phyloP scores from a whole-genome alignment of 139 green algal genomes.

The Tetraselmis striata region DNA sequence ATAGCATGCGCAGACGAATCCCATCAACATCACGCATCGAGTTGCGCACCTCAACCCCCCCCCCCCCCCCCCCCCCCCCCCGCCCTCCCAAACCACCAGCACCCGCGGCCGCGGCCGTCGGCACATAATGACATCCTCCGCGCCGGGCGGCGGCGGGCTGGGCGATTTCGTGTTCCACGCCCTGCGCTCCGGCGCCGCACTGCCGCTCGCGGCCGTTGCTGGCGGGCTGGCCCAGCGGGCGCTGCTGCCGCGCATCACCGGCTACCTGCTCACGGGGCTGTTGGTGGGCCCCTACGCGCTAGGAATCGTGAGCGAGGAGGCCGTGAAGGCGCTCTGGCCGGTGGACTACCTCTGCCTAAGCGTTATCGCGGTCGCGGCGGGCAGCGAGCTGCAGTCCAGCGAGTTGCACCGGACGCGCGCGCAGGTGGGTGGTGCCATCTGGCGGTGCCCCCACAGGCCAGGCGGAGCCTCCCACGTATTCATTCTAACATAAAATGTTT shows the following conservation, averaged over 20 bases:
- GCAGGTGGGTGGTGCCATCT: constrained; percentile 33
- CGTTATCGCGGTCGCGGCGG: constrained; percentile 71
- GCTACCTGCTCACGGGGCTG: constrained; percentile 67
- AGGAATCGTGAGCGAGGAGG: constrained; percentile 42
- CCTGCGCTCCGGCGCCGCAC: neutral
- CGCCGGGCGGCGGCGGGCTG: too few relatives aligned
- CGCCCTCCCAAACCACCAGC: too few relatives aligned
- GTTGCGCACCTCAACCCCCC: too few relatives aligned
- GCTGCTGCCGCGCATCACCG: constrained; percentile 59
- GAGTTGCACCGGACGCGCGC: constrained; percentile 48
- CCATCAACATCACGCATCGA: too few relatives aligned
- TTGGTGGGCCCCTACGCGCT: constrained; percentile 50
- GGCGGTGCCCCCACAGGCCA: neutral
- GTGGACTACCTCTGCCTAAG: constrained; percentile 57
- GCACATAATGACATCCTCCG: too few relatives aligned
- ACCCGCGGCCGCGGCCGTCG: too few relatives aligned
- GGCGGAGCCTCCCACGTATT: neutral
- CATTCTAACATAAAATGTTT: neutral
- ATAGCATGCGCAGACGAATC: too few relatives aligned
- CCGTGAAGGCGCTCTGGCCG: constrained; percentile 34
- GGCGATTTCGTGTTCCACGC: neutral
- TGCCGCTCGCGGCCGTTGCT: neutral
- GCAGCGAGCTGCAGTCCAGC: constrained; percentile 60
- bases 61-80: too few relatives aligned
- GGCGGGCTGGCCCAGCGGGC: neutral